Conservation (phyloP, 257 asterid genomes). For the Eustoma russellianum region DNA sequence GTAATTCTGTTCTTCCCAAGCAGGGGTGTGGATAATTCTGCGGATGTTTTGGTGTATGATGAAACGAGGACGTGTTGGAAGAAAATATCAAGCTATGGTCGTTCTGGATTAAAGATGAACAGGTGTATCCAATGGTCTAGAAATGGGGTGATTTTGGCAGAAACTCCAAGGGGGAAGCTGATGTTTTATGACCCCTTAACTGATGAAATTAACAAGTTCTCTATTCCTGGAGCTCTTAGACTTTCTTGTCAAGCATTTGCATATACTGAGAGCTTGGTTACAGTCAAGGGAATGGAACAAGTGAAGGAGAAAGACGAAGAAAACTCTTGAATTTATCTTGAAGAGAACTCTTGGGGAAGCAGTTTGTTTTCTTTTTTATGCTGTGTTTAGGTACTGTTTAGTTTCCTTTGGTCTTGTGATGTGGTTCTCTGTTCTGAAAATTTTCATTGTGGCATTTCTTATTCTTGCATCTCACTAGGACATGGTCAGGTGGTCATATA, state of each 20-base stretch:
- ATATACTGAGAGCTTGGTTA: slow-evolving; percentile 14
- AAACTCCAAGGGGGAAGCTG: neutral
- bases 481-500: too few relatives aligned
- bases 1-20: neutral
- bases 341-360: too few relatives aligned
- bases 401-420: too few relatives aligned
- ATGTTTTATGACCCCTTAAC: slow-evolving; percentile 1
- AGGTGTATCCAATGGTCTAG: neutral
- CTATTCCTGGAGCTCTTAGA: neutral
- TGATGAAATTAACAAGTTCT: neutral
- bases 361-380: too few relatives aligned
- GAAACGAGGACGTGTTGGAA: neutral
- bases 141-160: slow-evolving; percentile 9
- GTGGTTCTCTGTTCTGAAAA: too few relatives aligned
- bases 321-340: neutral
- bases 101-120: neutral
- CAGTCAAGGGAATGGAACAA: neutral
- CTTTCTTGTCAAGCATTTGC: neutral
- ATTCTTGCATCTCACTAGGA: too few relatives aligned
- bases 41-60: neutral
- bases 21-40: neutral
- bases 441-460: too few relatives aligned
- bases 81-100: neutral
- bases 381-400: too few relatives aligned
- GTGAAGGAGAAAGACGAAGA: too few relatives aligned